Conservation (phyloP, 2,329 filamentous ascomycete species). For the Aspergillus brunneoviolaceus region DNA sequence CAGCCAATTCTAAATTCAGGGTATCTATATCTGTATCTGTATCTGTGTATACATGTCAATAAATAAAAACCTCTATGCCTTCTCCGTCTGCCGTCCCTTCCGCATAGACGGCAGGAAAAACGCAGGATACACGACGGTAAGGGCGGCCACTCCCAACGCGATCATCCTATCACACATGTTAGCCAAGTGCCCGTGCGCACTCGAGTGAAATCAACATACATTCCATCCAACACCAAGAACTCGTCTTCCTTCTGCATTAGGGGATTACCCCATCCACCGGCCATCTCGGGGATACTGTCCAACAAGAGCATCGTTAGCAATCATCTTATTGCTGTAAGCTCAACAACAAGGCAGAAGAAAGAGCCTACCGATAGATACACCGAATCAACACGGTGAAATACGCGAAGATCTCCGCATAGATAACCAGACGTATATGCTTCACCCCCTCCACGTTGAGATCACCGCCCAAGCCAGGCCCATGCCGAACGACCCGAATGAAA, state of each 20-base stretch:
- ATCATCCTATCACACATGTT: slow-evolving; percentile 42
- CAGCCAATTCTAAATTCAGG: background rate
- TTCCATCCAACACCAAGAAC: slow-evolving; percentile 50
- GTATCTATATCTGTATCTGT: background rate
- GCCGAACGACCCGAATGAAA: slow-evolving; percentile 42
- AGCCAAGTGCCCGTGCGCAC: background rate
- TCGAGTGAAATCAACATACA: slow-evolving; percentile 30
- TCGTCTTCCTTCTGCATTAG: slow-evolving; percentile 50
- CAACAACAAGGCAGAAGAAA: background rate
- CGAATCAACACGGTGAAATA: slow-evolving; percentile 44
- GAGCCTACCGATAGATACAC: slow-evolving; percentile 45
- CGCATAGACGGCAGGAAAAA: slow-evolving; percentile 43
- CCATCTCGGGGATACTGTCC: slow-evolving; percentile 50
- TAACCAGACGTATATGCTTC: slow-evolving; percentile 27
- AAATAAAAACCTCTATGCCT: slow-evolving; percentile 5
- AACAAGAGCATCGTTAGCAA: slow-evolving; percentile 6
- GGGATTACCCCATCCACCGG: slow-evolving; percentile 49
- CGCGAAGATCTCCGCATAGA: slow-evolving; percentile 34
- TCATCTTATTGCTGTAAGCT: background rate
- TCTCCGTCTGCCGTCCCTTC: slow-evolving; percentile 24
- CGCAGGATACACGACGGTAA: slow-evolving; percentile 48
- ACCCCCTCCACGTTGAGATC: slow-evolving; percentile 26
- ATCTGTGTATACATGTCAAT: background rate
- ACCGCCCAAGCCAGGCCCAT: slow-evolving; percentile 24
- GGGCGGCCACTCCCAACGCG: slow-evolving; percentile 39